Percentiles rank a stretch among this genome's conserved stretches.
Evolutionary conservation across 2,329 filamentous ascomycete species (phyloP).

Genomic region (Pyrenophora seminiperda): DNA sequence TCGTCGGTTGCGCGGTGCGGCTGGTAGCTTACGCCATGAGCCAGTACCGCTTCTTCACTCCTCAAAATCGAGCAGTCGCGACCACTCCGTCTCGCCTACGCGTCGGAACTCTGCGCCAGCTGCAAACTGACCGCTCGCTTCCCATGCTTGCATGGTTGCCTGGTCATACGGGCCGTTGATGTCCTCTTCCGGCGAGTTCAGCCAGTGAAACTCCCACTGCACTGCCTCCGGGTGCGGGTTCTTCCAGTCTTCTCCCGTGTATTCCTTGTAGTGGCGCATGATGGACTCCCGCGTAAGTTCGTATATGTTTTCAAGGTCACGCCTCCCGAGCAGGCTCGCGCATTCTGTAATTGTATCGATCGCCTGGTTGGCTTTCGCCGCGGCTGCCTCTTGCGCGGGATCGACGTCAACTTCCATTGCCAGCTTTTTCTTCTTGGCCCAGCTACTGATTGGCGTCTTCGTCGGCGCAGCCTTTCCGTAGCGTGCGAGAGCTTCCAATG

Average conservation of each 20-base stretch:
- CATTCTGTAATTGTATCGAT: slow-evolving; percentile 87
- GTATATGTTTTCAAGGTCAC: slow-evolving; percentile 89
- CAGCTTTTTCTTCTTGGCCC: slow-evolving; percentile 52
- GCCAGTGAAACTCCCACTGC: slow-evolving; percentile 93
- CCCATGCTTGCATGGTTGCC: slow-evolving; percentile 87
- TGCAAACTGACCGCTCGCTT: slow-evolving; percentile 88
- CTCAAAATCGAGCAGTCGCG: slow-evolving; percentile 48
- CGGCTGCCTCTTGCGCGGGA: slow-evolving; percentile 67
- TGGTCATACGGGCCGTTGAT: slow-evolving; percentile 88
- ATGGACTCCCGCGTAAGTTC: slow-evolving; percentile 84
- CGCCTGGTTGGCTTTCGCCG: slow-evolving; percentile 69
- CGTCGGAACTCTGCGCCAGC: slow-evolving; percentile 72
- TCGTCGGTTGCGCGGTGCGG: background rate
- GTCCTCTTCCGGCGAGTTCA: slow-evolving; percentile 79
- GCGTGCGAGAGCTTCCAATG: slow-evolving; percentile 83
- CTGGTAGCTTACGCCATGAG: background rate
- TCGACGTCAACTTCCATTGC: slow-evolving; percentile 73
- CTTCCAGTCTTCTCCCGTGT: slow-evolving; percentile 86
- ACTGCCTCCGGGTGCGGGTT: slow-evolving; percentile 52
- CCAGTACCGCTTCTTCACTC: slow-evolving; percentile 14
- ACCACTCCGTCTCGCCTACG: slow-evolving; percentile 52
- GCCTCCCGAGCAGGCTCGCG: slow-evolving; percentile 81
- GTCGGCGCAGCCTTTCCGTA: slow-evolving; percentile 67
- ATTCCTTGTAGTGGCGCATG: slow-evolving; percentile 78
- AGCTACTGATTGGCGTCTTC: slow-evolving; percentile 56